These are phyloP conservation scores for Fulvia fulva DNA, from an alignment of 2,329 filamentous ascomycete genomes.

Conservation along the genomic window DNA sequence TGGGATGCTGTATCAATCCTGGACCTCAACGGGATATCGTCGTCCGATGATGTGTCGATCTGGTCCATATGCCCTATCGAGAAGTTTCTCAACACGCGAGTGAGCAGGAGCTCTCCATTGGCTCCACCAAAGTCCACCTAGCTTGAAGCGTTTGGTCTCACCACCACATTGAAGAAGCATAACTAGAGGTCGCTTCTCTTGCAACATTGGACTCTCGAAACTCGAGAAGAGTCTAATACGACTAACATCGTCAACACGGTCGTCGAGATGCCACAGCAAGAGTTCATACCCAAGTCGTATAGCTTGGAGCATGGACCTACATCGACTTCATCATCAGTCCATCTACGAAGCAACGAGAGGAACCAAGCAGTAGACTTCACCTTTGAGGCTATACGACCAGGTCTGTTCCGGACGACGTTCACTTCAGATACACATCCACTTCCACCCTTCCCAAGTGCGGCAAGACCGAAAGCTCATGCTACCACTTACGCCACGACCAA, in stretches of 20 bases:
- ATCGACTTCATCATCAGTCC: slow-evolving; percentile 32
- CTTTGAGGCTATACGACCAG: slow-evolving; percentile 59
- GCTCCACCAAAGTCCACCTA: not conserved
- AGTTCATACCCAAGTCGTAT: slow-evolving; percentile 41
- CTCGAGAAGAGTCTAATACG: no score
- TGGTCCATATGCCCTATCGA: not conserved
- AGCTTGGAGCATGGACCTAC: slow-evolving; percentile 27
- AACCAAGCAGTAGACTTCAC: slow-evolving; percentile 52
- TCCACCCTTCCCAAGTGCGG: slow-evolving; percentile 61
- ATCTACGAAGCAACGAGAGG: slow-evolving; percentile 41
- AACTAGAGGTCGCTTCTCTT: not conserved
- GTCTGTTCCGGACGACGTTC: slow-evolving; percentile 66
- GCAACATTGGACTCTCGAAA: not conserved
- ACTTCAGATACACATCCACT: slow-evolving; percentile 58
- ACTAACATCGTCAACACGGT: not conserved
- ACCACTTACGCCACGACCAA: slow-evolving; percentile 16
- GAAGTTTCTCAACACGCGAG: not conserved
- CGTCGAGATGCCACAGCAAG: slow-evolving; percentile 45
- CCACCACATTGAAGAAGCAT: not conserved
- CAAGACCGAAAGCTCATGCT: slow-evolving; percentile 35
- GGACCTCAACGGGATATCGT: not conserved
- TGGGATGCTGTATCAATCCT: not conserved
- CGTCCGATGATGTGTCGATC: not conserved
- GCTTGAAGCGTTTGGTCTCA: not conserved
- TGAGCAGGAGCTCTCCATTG: not conserved